Conservation (phyloP, 129 eudicot species). For the Chrysanthemum lavandulifolium region DNA sequence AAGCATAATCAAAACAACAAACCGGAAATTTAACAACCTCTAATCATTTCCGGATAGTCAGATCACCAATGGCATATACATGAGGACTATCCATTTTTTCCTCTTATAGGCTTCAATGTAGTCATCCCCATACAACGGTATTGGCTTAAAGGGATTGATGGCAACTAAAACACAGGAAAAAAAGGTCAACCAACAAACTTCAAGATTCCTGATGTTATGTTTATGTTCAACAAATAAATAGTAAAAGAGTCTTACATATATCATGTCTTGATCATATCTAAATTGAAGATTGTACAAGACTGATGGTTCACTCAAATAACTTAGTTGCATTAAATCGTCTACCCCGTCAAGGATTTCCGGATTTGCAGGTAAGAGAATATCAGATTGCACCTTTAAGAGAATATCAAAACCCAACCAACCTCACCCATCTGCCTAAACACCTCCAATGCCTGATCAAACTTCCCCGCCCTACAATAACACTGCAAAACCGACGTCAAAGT, state of each 20-base stretch:
- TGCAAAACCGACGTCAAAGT: constrained; percentile 68
- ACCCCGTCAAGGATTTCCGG: constrained; percentile 95
- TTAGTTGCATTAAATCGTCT: constrained; percentile 90
- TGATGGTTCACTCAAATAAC: constrained; percentile 83
- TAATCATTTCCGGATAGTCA: no score
- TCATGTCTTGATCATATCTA: constrained; percentile 37
- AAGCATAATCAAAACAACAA: neutral
- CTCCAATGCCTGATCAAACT: constrained; percentile 56
- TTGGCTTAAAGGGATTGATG: no score
- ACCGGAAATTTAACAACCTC: no score
- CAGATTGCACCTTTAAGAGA: constrained; percentile 51
- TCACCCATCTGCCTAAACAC: constrained; percentile 46
- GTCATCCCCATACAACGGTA: no score
- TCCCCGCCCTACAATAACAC: constrained; percentile 65
- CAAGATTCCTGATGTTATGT: no score
- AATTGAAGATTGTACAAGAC: constrained; percentile 81
- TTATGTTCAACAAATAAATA: no score
- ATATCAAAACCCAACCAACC: constrained; percentile 44
- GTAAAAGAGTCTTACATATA: no score
- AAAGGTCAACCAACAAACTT: no score
- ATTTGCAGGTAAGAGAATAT: constrained; percentile 70
- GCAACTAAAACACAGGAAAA: no score
- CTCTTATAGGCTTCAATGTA: no score
- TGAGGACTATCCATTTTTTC: no score
- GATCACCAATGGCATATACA: no score